phyloP scores from a whole-genome alignment of 2,329 filamentous ascomycete genomes.

The Pseudogymnoascus sp. region DNA sequence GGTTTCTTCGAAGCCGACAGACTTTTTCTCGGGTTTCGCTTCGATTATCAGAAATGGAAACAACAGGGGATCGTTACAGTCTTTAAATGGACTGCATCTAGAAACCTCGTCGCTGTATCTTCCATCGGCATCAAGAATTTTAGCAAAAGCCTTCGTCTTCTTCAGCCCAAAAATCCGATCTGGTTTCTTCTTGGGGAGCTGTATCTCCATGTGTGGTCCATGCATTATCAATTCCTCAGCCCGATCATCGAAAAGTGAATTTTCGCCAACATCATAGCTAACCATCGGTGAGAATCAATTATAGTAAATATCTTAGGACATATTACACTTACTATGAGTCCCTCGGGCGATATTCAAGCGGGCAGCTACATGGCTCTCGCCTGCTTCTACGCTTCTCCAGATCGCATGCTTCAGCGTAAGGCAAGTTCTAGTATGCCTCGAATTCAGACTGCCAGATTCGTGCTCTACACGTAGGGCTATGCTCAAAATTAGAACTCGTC shows the following conservation, averaged over 20 bases:
- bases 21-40: conserved; percentile 20
- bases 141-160: conserved; percentile 13
- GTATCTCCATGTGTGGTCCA: background rate
- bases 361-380: conserved; percentile 1
- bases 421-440: conserved; percentile 1
- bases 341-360: background rate
- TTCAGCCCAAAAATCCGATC: conserved; percentile 16
- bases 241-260: background rate
- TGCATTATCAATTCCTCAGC: background rate
- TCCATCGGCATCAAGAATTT: background rate
- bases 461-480: conserved; percentile 12
- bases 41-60: conserved; percentile 25
- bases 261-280: conserved; percentile 1
- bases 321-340: background rate
- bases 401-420: background rate
- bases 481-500: conserved; percentile 7
- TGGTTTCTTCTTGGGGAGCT: conserved; percentile 13
- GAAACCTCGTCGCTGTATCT: background rate
- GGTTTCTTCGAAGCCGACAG: conserved; percentile 17
- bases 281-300: background rate
- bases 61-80: conserved; percentile 14
- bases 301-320: background rate
- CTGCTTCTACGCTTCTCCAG: background rate
- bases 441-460: conserved; percentile 15
- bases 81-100: conserved; percentile 12